These are phyloP conservation scores for Trametes cubensis DNA, from an alignment of 768 basidiomycete genomes.

Conservation along the genomic window DNA sequence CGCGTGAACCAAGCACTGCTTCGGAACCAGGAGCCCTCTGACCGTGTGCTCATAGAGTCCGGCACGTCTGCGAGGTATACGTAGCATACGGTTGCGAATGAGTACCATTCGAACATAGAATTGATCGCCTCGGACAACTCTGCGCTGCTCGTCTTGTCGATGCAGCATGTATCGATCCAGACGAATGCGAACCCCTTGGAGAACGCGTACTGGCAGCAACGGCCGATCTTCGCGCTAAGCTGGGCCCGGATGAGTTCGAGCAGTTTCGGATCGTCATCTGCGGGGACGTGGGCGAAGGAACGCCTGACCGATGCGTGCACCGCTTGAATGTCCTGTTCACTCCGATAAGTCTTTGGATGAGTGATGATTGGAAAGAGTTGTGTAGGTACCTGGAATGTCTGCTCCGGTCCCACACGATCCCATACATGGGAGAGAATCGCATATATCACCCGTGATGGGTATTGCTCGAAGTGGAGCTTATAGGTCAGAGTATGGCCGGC, in stretches of 20 bases:
- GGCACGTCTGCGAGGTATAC: neutral
- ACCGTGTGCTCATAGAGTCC: neutral
- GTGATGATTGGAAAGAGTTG: too few species aligned
- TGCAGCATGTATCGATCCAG: slow-evolving; percentile 19
- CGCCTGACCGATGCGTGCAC: too few species aligned
- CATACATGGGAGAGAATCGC: slow-evolving; percentile 11
- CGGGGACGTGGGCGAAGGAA: too few species aligned
- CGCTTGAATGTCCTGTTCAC: too few species aligned
- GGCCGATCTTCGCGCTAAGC: neutral
- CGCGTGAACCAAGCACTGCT: neutral
- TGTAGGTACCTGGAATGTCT: neutral
- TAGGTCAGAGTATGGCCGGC: too few species aligned
- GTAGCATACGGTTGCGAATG: neutral
- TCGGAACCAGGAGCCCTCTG: neutral
- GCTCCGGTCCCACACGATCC: neutral
- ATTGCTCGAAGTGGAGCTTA: too few species aligned
- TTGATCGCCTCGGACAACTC: slow-evolving; percentile 8
- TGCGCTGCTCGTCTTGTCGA: slow-evolving; percentile 13
- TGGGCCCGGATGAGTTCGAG: neutral
- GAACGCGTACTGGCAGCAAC: neutral
- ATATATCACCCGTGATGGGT: neutral
- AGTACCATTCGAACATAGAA: slow-evolving; percentile 3
- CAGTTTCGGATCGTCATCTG: too few species aligned
- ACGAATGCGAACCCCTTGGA: neutral
- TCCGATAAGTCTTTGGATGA: too few species aligned